These are phyloP conservation scores for Akanthomyces uredinophilus DNA, from an alignment of 2,329 filamentous ascomycete species.

Conservation along the genomic window DNA sequence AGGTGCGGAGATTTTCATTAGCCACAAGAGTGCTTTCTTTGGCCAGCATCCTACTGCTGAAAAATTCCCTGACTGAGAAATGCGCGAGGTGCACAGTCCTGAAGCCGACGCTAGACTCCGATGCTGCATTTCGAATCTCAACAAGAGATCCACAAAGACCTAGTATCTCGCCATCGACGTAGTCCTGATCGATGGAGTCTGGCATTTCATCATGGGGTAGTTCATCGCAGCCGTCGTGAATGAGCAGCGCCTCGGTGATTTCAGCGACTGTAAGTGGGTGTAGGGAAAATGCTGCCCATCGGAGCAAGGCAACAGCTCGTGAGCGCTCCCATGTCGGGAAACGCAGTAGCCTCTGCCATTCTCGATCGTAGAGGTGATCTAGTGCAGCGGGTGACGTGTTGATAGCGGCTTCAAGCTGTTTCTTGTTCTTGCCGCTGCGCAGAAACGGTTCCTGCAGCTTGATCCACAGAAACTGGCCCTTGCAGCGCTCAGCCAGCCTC, in stretches of 20 bases:
- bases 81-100: conserved; percentile 18
- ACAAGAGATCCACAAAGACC: conserved; percentile 27
- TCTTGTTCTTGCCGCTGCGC: conserved; percentile 22
- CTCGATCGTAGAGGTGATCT: too few species aligned
- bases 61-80: conserved; percentile 21
- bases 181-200: too few species aligned
- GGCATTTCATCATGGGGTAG: conserved; percentile 20
- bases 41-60: conserved; percentile 6
- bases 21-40: too few species aligned
- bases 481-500: conserved; percentile 19
- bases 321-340: too few species aligned
- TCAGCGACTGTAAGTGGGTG: conserved; percentile 22
- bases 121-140: conserved; percentile 18
- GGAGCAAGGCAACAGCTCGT: too few species aligned
- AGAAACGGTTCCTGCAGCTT: conserved; percentile 26
- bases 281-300: too few species aligned
- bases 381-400: conserved; percentile 17
- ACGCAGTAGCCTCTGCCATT: too few species aligned
- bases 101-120: rapidly evolving
- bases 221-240: conserved; percentile 26
- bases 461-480: conserved; percentile 32
- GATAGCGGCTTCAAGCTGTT: conserved; percentile 25
- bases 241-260: conserved; percentile 22
- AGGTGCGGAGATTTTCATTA: too few species aligned
- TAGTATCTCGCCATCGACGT: conserved; percentile 25